phyloP scores from a whole-genome alignment of 163 green algal genomes.

The Trebouxiophyceae sp. region DNA sequence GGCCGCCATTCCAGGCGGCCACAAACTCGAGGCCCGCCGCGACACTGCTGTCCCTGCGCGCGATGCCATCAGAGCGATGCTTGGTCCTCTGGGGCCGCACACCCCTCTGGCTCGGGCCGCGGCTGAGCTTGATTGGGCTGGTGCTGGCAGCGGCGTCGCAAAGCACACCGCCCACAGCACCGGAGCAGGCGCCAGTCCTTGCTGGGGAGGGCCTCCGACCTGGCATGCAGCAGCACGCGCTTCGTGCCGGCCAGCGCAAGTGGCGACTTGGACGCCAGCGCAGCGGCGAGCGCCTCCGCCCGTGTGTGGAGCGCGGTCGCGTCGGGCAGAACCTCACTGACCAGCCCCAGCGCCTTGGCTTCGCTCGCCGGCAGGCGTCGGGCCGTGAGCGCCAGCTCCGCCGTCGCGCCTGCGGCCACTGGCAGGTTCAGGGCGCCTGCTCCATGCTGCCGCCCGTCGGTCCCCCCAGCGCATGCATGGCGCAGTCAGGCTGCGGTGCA shows the following conservation, averaged over 20 bases:
- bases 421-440: too few relatives aligned
- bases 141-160: too few relatives aligned
- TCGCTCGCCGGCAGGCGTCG: constrained; percentile 49
- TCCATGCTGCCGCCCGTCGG: too few relatives aligned
- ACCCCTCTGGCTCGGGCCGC: too few relatives aligned
- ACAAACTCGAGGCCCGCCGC: constrained; percentile 64
- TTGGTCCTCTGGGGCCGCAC: too few relatives aligned
- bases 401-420: constrained; percentile 41
- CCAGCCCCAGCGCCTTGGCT: constrained; percentile 56
- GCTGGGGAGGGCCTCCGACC: constrained; percentile 5
- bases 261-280: constrained; percentile 68
- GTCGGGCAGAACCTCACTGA: constrained; percentile 31
- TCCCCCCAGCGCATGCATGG: too few relatives aligned
- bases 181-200: not conserved
- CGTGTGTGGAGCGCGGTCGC: constrained; percentile 25
- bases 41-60: constrained; percentile 45
- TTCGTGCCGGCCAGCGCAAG: constrained; percentile 83
- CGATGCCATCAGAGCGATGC: too few relatives aligned
- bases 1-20: constrained; percentile 61
- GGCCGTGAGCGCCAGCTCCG: constrained; percentile 72
- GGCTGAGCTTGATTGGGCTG: too few relatives aligned
- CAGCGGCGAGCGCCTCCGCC: constrained; percentile 33
- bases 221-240: constrained; percentile 57
- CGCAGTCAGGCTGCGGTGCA: not conserved
- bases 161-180: not conserved